Base-by-base conservation (phyloP, 139 green algal species). In the Chlorella sorokiniana region DNA sequence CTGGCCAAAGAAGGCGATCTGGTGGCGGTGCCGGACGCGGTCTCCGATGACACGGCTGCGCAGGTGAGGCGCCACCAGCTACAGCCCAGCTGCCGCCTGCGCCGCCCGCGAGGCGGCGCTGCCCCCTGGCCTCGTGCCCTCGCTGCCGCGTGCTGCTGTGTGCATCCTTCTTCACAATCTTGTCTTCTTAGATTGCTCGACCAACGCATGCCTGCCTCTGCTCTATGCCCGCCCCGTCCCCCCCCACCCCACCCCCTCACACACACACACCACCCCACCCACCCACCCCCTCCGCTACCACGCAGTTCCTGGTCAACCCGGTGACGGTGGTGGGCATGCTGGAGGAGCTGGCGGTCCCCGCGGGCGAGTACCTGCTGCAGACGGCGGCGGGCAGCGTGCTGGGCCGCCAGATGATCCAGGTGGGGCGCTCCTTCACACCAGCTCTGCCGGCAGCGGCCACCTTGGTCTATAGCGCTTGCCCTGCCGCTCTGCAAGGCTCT, bases 271-370 rank as follows among this genome's bases (percentile, higher is more conserved):
- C 40, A 25, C 22, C 22, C 33, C 37, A 5, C 38, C 16, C 7
- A 4, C 40, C 65, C 65, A 9, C 23, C 37, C 37, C 51, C 20
- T 14, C 54, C 54, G 9, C 10, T 20, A 27, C 1, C 65, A n/a
- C 31, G 44, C 71, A 79, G 73, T 68, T 68, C 38, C 56, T 38
- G 38, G 41, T 91, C 64, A 89, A 89, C 69, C 88, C 85, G 4
- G 79, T 93, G 44, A 85, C 90, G 4, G 84, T 88, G 33, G 61
- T 77, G 25, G 89, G 87, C 41, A 84, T 93, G 71, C 45, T 94
- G 22, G 35, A 90, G 1, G 67, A 56, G 37, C 56, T 93, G n/a
- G 48, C 52, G 37, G 72, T 73, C 25, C 88, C 88, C 6, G 69
- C 80, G 41, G 86, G 86, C 4, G 80, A 90, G 31, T 91, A 73